Base-by-base conservation (phyloP, 345 rosid species). In the Geranium brycei region DNA sequence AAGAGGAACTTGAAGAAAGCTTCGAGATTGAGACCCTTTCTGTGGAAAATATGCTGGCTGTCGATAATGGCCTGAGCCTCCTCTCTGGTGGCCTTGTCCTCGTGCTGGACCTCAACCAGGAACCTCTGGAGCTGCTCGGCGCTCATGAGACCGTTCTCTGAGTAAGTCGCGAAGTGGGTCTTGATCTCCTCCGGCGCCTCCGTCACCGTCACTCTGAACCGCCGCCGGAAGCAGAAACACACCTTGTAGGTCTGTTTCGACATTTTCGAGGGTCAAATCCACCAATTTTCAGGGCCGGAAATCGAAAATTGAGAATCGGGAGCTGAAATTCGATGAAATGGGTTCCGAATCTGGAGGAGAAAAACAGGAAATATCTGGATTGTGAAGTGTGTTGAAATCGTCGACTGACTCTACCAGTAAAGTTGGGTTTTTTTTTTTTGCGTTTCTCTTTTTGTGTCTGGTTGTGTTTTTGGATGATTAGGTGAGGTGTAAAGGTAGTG, bases 211-310 rank as follows among this genome's bases (percentile, higher is more conserved):
- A 66, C 61, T 74, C 76, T 68, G 77, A 83, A 86, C 66, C 71
- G 72, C 73, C 86, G 76, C 73, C 77, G 75, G 76, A 79, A 81
- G 72, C 85, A 78, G 70, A 81, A 76, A 77, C 86, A 86, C 58
- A 73, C 76, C 63, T 58, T 74, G 83, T 75, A 83, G 57, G 78
- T 63, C 75, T 77, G 78, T 66, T 62, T 75, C 14, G 60, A 17
- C 66, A 59, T 61, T 17, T 59, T 19, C 32, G 7, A 6, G 13
- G 15, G 3, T 2, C 3, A 10, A 7, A 13, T 47, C 53, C 7
- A 35, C 41, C 4, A 7, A 35, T 35, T 23, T 35, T 35, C 41
- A 35, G 41, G 5, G 41, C 41, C 28, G 2, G 28, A 35, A 7
- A 35, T 47, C 53, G 53, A 10, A 38, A 38, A 38, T 2, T 38